phyloP scores from a whole-genome alignment of 257 asterid species.

The Eucommia ulmoides region DNA sequence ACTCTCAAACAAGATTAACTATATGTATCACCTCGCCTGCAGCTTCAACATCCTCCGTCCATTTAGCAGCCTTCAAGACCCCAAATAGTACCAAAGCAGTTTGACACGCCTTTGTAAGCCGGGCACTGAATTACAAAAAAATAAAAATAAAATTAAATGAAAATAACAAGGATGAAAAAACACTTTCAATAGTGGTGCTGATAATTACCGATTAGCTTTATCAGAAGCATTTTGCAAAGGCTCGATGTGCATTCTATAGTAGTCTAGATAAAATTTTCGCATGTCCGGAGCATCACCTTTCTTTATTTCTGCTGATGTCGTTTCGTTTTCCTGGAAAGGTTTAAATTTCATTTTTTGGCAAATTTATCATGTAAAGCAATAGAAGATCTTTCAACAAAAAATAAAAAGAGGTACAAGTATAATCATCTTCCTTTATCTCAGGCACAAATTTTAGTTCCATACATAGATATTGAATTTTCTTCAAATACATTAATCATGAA shows the following conservation, averaged over 20 bases:
- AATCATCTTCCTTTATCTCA: neutral
- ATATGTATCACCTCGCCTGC: slow-evolving; percentile 64
- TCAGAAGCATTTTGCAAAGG: slow-evolving; percentile 98
- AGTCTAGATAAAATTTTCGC: slow-evolving; percentile 86
- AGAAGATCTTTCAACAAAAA: neutral
- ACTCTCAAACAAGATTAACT: too few relatives aligned
- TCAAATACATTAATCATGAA: too few relatives aligned
- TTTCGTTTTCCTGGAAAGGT: slow-evolving; percentile 58
- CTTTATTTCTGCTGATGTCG: slow-evolving; percentile 58
- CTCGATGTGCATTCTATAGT: slow-evolving; percentile 76
- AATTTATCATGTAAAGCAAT: too few relatives aligned
- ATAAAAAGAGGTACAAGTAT: neutral
- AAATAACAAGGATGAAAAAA: slow-evolving; percentile 1
- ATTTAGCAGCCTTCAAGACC: slow-evolving; percentile 86
- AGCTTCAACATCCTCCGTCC: slow-evolving; percentile 71
- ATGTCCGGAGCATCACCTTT: slow-evolving; percentile 95
- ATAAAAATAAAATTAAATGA: neutral
- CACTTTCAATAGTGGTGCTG: slow-evolving; percentile 2
- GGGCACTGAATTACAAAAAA: slow-evolving; percentile 44
- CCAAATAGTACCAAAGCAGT: slow-evolving; percentile 96
- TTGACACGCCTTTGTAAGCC: slow-evolving; percentile 96
- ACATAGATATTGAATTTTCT: too few relatives aligned
- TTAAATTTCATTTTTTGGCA: neutral
- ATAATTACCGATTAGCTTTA: slow-evolving; percentile 94
- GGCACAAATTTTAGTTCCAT: too few relatives aligned